These are phyloP conservation scores for Backusella psychrophila DNA, from an alignment of 192 early-diverging fungal genomes.

Conservation along the genomic window DNA sequence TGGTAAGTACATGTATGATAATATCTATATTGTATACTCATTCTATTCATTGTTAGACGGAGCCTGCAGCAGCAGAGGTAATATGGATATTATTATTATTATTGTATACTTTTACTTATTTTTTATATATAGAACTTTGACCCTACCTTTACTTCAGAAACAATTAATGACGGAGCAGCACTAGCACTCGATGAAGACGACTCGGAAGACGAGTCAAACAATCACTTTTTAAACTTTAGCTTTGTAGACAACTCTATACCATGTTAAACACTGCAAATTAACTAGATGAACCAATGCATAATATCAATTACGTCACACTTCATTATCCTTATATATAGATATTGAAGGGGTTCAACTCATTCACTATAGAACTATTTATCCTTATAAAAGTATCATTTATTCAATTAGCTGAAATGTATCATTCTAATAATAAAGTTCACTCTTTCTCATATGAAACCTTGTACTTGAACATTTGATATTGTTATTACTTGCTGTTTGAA, in stretches of 20 bases:
- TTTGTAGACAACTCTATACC: constrained; percentile 11
- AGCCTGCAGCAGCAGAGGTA: constrained; percentile 20
- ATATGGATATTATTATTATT: too few relatives aligned
- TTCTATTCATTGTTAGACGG: neutral
- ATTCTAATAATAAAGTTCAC: neutral
- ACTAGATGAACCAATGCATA: too few relatives aligned
- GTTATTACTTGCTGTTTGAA: too few relatives aligned
- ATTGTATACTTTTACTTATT: neutral
- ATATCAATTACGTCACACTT: too few relatives aligned
- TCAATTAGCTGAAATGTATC: too few relatives aligned
- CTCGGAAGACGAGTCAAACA: neutral
- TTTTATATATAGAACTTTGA: constrained; percentile 12
- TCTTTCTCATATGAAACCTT: too few relatives aligned
- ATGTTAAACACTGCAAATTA: neutral
- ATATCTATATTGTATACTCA: too few relatives aligned
- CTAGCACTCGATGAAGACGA: neutral
- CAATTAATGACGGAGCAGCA: neutral
- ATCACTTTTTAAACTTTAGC: constrained; percentile 9
- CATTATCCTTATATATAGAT: too few relatives aligned
- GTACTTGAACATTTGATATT: too few relatives aligned
- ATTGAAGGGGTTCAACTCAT: too few relatives aligned
- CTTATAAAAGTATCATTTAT: too few relatives aligned
- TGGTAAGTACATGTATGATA: constrained; percentile 34
- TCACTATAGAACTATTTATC: too few relatives aligned
- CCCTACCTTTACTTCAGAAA: neutral